These are phyloP conservation scores for Gracilaria caudata DNA, from an alignment of 23 red algal species.

Conservation along the genomic window DNA sequence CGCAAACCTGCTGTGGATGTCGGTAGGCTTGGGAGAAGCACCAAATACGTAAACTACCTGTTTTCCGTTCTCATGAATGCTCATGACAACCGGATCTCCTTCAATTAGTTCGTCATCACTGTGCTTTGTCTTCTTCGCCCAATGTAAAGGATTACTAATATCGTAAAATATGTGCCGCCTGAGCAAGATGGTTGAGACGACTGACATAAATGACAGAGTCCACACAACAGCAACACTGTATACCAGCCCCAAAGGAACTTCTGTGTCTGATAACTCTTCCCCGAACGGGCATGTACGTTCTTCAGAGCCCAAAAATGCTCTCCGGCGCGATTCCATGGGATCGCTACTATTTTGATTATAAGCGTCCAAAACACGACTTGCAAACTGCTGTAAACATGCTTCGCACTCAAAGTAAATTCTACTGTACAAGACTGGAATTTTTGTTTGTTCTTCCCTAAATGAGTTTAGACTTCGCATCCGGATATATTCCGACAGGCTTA, in stretches of 20 bases:
- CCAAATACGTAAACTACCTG: constrained; percentile 1
- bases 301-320: background rate
- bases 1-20: background rate
- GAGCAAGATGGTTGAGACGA: background rate
- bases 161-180: constrained; percentile 2
- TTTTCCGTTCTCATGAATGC: background rate
- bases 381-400: background rate
- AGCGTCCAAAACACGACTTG: background rate
- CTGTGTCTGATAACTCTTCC: background rate
- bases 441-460: background rate
- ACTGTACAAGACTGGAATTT: background rate
- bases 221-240: background rate
- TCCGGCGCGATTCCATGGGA: background rate
- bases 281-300: background rate
- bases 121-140: background rate
- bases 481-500: background rate
- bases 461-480: background rate
- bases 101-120: background rate
- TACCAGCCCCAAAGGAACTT: background rate
- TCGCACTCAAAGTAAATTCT: background rate
- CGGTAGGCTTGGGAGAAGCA: background rate
- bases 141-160: constrained; percentile 6
- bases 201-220: background rate
- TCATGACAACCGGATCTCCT: background rate
- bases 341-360: constrained; percentile 3